Evolutionary conservation across 2,329 filamentous ascomycete genomes (phyloP).

Genomic region (Chlorencoelia australis): DNA sequence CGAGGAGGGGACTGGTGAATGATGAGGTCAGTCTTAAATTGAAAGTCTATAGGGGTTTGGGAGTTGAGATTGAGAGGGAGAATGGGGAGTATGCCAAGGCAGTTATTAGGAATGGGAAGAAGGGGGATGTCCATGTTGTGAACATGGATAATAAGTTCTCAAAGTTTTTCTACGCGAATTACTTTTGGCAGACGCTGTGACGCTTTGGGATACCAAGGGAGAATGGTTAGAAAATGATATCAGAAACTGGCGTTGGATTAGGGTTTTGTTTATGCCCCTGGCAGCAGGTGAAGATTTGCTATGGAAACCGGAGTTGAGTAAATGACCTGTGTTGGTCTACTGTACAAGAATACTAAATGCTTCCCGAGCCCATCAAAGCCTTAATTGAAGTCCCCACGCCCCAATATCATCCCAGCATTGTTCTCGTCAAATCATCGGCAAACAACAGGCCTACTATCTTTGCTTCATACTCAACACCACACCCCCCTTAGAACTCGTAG

Average conservation of each 20-base stretch:
- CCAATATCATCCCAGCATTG: conserved; percentile 1
- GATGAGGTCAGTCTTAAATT: conserved; percentile 65
- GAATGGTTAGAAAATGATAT: background rate
- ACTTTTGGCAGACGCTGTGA: conserved; percentile 86
- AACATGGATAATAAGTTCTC: conserved; percentile 92
- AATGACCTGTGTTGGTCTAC: no score
- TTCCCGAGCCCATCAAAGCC: no score
- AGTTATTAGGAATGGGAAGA: conserved; percentile 72
- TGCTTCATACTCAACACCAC: conserved; percentile 20
- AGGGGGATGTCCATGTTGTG: conserved; percentile 88
- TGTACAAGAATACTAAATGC: no score
- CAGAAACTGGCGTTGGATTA: background rate
- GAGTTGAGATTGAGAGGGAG: conserved; percentile 74
- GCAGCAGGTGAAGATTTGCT: background rate
- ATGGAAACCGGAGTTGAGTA: no score
- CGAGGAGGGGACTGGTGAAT: conserved; percentile 38
- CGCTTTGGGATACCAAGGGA: conserved; percentile 10
- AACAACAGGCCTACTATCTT: conserved; percentile 8
- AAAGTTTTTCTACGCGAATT: conserved; percentile 85
- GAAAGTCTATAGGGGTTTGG: conserved; percentile 83
- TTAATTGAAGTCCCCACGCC: no score
- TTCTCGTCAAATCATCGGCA: conserved; percentile 8
- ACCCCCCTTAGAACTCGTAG: conserved; percentile 19
- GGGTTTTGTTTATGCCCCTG: conserved; percentile 3
- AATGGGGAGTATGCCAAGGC: conserved; percentile 77